phyloP scores from a whole-genome alignment of 768 basidiomycete species.

The Rhizopogon rudus region DNA sequence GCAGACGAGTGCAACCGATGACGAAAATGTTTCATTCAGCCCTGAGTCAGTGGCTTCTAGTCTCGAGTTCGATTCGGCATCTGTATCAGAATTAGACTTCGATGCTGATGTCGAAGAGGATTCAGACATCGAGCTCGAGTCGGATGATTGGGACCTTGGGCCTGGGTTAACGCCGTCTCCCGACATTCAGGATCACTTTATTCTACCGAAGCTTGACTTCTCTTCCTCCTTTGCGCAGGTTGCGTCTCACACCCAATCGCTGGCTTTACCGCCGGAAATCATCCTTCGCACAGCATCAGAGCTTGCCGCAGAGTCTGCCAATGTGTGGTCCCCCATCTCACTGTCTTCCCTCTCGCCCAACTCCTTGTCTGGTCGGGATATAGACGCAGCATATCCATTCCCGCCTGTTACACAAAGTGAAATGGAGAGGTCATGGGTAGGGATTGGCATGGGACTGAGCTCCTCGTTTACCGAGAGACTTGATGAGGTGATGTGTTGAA shows the following conservation, averaged over 20 bases:
- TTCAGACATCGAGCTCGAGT: background rate
- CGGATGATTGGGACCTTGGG: slow-evolving; percentile 4
- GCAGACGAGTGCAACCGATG: slow-evolving; percentile 1
- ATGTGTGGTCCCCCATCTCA: slow-evolving; percentile 1
- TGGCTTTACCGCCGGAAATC: slow-evolving; percentile 7
- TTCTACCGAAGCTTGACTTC: slow-evolving; percentile 75
- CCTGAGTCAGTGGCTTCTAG: slow-evolving; percentile 2
- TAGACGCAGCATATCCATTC: background rate
- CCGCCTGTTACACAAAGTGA: background rate
- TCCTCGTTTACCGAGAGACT: slow-evolving; percentile 10
- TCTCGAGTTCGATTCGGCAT: slow-evolving; percentile 5
- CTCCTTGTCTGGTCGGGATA: background rate
- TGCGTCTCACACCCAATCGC: background rate
- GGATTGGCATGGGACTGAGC: slow-evolving; percentile 9
- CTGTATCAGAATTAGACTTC: slow-evolving; percentile 4
- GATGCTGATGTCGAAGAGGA: background rate
- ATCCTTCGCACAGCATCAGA: slow-evolving; percentile 21
- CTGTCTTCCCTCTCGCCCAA: background rate
- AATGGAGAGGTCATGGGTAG: slow-evolving; percentile 15
- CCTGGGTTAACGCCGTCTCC: slow-evolving; percentile 9
- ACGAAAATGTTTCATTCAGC: background rate
- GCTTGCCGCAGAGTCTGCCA: slow-evolving; percentile 8
- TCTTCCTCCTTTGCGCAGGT: slow-evolving; percentile 40
- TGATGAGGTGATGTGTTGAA: background rate
- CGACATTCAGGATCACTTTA: slow-evolving; percentile 62